phyloP scores from a whole-genome alignment of 495 filamentous ascomycete genomes.

The Pseudevernia furfuracea region DNA sequence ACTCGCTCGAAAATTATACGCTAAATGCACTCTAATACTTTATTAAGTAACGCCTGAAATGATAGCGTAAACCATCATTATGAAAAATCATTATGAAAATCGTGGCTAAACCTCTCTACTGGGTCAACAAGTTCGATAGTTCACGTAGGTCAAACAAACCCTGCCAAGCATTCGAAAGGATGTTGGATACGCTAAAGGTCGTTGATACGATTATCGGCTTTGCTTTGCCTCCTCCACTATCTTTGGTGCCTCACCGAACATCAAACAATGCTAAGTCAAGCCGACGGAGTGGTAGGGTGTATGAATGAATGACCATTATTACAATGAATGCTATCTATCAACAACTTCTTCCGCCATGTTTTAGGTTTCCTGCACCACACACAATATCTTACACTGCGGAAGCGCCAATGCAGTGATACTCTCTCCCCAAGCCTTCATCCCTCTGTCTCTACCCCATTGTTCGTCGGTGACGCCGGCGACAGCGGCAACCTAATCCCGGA shows the following conservation, averaged over 20 bases:
- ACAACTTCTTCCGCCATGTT: background rate
- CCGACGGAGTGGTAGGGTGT: background rate
- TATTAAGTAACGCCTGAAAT: too few relatives aligned
- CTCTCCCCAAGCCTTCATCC: background rate
- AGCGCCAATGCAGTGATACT: background rate
- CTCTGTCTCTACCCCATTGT: background rate
- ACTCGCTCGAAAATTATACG: too few relatives aligned
- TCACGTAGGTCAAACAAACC: too few relatives aligned
- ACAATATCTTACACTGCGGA: background rate
- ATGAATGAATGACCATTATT: background rate
- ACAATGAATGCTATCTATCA: background rate
- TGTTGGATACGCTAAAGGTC: too few relatives aligned
- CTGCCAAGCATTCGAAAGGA: too few relatives aligned
- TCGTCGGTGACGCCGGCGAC: background rate
- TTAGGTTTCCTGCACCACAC: background rate
- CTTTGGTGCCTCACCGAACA: background rate
- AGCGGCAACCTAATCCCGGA: background rate
- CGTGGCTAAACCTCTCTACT: too few relatives aligned
- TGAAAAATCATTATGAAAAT: too few relatives aligned
- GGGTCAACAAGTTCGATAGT: too few relatives aligned
- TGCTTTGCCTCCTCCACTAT: constrained; percentile 5
- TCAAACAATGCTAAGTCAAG: background rate
- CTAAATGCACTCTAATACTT: too few relatives aligned
- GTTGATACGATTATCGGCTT: too few relatives aligned
- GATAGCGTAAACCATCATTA: too few relatives aligned